A percentile compares a stretch with the other conserved stretches of the same genome.
phyloP scores from a whole-genome alignment of 257 asterid species.

The Nicotiana knightiana region DNA sequence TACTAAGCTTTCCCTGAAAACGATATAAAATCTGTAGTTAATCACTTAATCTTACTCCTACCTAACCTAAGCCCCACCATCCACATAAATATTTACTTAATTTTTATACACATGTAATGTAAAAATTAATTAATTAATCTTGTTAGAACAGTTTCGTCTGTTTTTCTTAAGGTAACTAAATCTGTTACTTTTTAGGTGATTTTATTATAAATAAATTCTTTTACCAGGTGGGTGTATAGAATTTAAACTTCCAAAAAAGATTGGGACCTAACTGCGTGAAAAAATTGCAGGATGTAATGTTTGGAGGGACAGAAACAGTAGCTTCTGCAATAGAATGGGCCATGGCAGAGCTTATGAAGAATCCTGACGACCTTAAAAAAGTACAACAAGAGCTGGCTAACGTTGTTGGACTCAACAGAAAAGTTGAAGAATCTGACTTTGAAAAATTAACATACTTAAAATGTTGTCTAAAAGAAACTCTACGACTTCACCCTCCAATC shows the following conservation, averaged over 20 bases:
- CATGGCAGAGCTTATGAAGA: conserved; percentile 72
- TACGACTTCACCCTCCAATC: conserved; percentile 90
- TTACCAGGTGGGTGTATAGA: no score
- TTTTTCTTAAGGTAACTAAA: neutral
- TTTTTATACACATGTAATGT: neutral
- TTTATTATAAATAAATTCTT: no score
- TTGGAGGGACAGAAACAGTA: conserved; percentile 90
- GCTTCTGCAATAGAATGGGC: conserved; percentile 95
- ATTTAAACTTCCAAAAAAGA: no score
- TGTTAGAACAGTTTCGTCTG: neutral
- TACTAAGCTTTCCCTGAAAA: neutral
- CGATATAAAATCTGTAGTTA: neutral
- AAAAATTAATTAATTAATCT: neutral
- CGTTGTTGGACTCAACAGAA: conserved; percentile 62
- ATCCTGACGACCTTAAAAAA: conserved; percentile 57
- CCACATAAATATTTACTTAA: neutral
- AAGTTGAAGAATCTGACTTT: conserved; percentile 62
- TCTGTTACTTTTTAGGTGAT: neutral
- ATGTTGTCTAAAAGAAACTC: conserved; percentile 67
- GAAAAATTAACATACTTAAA: conserved; percentile 58
- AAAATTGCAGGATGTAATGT: conserved; percentile 68
- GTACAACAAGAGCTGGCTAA: conserved; percentile 65
- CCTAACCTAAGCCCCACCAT: neutral
- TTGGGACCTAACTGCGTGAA: no score
- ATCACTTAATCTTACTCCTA: neutral